phyloP scores from a whole-genome alignment of 1,139 yeast genomes.

The Sugiyamaella sp. region DNA sequence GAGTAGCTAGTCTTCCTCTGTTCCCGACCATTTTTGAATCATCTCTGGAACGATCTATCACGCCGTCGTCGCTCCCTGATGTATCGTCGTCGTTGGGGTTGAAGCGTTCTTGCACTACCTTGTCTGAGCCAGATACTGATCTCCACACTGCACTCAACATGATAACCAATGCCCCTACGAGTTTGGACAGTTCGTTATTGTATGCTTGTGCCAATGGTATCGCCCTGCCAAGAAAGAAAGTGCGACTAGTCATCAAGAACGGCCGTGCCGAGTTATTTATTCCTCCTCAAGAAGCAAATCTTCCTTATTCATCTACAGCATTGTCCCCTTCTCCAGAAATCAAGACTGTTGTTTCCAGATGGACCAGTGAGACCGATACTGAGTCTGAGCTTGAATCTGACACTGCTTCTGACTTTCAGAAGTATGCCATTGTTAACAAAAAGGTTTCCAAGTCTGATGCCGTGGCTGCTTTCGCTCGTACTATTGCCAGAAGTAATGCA shows the following conservation, averaged over 20 bases:
- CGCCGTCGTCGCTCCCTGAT: constrained; percentile 21
- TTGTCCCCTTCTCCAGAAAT: constrained; percentile 14
- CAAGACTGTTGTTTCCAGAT: constrained; percentile 5
- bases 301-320: constrained; percentile 12
- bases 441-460: constrained; percentile 31
- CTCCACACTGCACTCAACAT: background rate
- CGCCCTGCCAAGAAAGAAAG: constrained; percentile 1
- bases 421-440: constrained; percentile 14
- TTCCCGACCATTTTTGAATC: constrained; percentile 7
- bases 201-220: background rate
- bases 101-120: constrained; percentile 19
- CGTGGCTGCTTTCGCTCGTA: constrained; percentile 38
- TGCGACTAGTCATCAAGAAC: constrained; percentile 19
- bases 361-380: constrained; percentile 16
- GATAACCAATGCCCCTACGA: constrained; percentile 1
- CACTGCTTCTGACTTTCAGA: constrained; percentile 28
- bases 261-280: constrained; percentile 22
- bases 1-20: background rate
- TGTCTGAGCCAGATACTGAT: constrained; percentile 19
- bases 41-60: constrained; percentile 11
- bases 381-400: constrained; percentile 21
- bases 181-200: constrained; percentile 5
- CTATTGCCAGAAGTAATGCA: constrained; percentile 35
- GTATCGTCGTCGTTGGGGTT: constrained; percentile 2
- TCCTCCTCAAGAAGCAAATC: constrained; percentile 11